phyloP scores from a whole-genome alignment of 331 rosid genomes.

The Telfairia occidentalis region DNA sequence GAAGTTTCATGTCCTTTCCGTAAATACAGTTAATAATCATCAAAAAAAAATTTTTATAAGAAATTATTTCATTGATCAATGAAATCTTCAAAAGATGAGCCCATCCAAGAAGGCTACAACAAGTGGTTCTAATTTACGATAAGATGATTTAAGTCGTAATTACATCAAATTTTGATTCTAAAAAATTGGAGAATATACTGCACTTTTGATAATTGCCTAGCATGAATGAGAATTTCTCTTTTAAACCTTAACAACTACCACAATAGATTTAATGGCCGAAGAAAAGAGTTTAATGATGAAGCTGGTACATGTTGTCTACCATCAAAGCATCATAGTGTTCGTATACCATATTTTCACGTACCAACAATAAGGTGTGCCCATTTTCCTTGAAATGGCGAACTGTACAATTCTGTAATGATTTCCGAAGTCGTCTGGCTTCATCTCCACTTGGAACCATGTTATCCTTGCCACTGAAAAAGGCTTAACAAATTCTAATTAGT shows the following conservation, averaged over 20 bases:
- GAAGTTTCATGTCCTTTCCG: background rate
- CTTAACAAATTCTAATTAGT: conserved; percentile 20
- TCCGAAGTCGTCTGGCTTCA: conserved; percentile 57
- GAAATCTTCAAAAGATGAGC: too few relatives aligned
- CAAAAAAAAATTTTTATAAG: too few relatives aligned
- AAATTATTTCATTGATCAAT: too few relatives aligned
- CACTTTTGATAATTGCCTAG: background rate
- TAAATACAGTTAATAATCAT: background rate
- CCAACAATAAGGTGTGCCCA: conserved; percentile 94
- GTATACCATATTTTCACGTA: conserved; percentile 24
- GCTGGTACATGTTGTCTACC: background rate
- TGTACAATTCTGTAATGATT: conserved; percentile 46
- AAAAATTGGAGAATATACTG: background rate
- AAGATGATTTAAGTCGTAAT: too few relatives aligned
- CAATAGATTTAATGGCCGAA: background rate
- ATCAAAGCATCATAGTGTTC: background rate
- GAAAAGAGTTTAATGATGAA: background rate
- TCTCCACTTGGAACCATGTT: conserved; percentile 76
- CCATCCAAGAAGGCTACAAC: too few relatives aligned
- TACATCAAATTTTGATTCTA: background rate
- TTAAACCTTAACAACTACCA: background rate
- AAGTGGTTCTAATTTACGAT: too few relatives aligned
- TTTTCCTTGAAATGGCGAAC: conserved; percentile 58
- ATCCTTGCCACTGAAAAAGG: conserved; percentile 71
- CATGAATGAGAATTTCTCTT: background rate